phyloP scores from a whole-genome alignment of 2,329 filamentous ascomycete genomes.

The Paramyrothecium sp. region DNA sequence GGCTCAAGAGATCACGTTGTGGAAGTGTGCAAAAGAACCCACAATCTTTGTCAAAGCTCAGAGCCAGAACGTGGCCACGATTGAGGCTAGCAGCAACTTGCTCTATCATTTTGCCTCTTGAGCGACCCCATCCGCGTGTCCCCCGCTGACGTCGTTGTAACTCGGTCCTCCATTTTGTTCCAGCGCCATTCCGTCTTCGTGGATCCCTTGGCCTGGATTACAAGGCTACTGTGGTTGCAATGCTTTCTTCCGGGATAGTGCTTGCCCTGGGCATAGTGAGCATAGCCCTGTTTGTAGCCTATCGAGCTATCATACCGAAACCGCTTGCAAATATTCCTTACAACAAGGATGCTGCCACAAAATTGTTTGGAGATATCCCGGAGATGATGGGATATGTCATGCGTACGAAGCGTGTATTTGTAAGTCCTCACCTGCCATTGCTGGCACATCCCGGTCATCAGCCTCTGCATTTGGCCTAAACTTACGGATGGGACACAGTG shows the following conservation, averaged over 20 bases:
- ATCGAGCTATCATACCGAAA: conserved; percentile 28
- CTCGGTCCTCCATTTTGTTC: too few relatives aligned
- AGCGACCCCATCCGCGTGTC: too few relatives aligned
- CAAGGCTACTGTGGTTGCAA: background rate
- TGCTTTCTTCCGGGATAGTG: background rate
- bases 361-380: conserved; percentile 39
- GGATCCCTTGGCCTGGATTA: too few relatives aligned
- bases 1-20: too few relatives aligned
- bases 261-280: background rate
- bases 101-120: too few relatives aligned
- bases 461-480: background rate
- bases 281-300: conserved; percentile 1
- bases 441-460: background rate
- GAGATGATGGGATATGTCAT: conserved; percentile 34
- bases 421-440: too few relatives aligned
- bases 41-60: too few relatives aligned
- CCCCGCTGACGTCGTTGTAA: too few relatives aligned
- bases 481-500: conserved; percentile 12
- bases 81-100: too few relatives aligned
- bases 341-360: conserved; percentile 30
- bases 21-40: too few relatives aligned
- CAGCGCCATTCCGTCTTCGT: too few relatives aligned
- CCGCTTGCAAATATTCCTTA: conserved; percentile 44
- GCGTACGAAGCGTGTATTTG: conserved; percentile 25
- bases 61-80: too few relatives aligned